A percentile compares a stretch with the other conserved stretches of the same genome.
These are phyloP conservation scores for Elsinoe australis DNA, from an alignment of 2,329 filamentous ascomycete species.

Conservation along the genomic window DNA sequence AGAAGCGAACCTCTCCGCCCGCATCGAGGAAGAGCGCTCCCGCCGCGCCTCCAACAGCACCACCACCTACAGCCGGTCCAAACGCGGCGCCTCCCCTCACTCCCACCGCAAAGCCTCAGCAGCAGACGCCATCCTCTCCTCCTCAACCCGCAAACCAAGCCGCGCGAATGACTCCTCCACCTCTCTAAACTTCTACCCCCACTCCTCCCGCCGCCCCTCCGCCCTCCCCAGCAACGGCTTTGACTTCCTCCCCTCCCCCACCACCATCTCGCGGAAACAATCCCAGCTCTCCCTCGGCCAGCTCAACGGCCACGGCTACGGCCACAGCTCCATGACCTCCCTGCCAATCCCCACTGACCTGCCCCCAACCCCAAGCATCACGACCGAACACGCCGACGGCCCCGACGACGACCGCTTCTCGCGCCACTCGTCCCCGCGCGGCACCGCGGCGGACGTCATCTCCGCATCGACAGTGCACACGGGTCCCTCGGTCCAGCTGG, in stretches of 20 bases:
- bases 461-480: slow-evolving; percentile 69
- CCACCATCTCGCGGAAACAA: slow-evolving; percentile 37
- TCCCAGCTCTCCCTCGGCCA: slow-evolving; percentile 35
- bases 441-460: slow-evolving; percentile 53
- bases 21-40: slow-evolving; percentile 56
- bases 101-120: slow-evolving; percentile 35
- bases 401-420: slow-evolving; percentile 50
- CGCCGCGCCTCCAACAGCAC: slow-evolving; percentile 27
- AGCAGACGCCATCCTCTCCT: slow-evolving; percentile 31
- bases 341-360: slow-evolving; percentile 19
- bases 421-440: slow-evolving; percentile 54
- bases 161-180: slow-evolving; percentile 16
- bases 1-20: slow-evolving; percentile 51
- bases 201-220: slow-evolving; percentile 30
- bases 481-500: slow-evolving; percentile 86
- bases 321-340: neutral
- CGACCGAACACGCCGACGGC: slow-evolving; percentile 45
- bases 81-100: slow-evolving; percentile 31
- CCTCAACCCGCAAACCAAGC: slow-evolving; percentile 20
- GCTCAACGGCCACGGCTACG: slow-evolving; percentile 27
- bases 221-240: slow-evolving; percentile 21
- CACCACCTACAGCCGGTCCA: slow-evolving; percentile 19
- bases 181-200: slow-evolving; percentile 24
- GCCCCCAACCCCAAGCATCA: slow-evolving; percentile 41
- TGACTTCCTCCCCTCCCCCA: slow-evolving; percentile 15